A percentile compares a stretch with the other conserved stretches of the same genome.
These are phyloP conservation scores for Emmonsiellopsis sp. DNA, from an alignment of 2,329 filamentous ascomycete genomes.

Conservation along the genomic window DNA sequence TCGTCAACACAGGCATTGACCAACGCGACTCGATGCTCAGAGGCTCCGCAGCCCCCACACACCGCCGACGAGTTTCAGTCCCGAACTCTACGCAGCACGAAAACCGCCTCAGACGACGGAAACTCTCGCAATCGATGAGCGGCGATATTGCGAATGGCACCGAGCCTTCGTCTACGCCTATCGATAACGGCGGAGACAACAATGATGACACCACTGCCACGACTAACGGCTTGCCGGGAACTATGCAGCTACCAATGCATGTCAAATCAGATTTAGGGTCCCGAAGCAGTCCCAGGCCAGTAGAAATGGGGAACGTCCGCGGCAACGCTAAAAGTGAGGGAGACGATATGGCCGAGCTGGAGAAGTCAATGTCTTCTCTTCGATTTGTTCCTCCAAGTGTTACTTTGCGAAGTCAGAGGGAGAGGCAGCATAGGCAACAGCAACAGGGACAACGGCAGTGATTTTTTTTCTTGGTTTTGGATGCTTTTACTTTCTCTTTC, in stretches of 20 bases:
- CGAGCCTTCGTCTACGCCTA: background rate
- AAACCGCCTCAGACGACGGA: slow-evolving; percentile 24
- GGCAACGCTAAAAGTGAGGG: slow-evolving; percentile 10
- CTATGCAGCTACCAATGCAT: background rate
- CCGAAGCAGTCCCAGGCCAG: background rate
- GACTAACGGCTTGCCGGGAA: background rate
- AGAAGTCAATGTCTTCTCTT: slow-evolving; percentile 36
- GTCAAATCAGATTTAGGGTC: background rate
- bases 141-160: background rate
- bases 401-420: slow-evolving; percentile 19
- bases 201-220: background rate
- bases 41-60: slow-evolving; percentile 28
- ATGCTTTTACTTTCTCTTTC: no score
- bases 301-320: no score
- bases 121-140: slow-evolving; percentile 18
- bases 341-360: slow-evolving; percentile 29
- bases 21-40: slow-evolving; percentile 69
- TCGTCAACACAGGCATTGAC: slow-evolving; percentile 86
- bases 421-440: background rate
- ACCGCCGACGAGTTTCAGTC: slow-evolving; percentile 29
- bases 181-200: background rate
- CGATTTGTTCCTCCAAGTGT: slow-evolving; percentile 38
- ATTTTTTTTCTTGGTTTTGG: background rate
- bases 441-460: background rate
- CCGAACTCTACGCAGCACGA: slow-evolving; percentile 26